phyloP scores from a whole-genome alignment of 257 asterid genomes.

The Nicotiana knightiana region DNA sequence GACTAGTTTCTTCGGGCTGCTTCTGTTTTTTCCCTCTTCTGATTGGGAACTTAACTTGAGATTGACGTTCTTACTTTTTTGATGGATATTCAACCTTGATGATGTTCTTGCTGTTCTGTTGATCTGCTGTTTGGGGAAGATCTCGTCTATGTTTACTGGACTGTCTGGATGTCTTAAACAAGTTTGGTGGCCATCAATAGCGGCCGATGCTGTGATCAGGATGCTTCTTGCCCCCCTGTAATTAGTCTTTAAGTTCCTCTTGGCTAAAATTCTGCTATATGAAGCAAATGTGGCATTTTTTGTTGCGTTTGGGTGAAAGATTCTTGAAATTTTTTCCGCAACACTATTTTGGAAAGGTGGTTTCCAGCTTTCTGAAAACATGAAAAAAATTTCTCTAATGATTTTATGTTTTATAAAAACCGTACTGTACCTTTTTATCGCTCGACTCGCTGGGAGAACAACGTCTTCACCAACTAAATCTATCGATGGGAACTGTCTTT shows the following conservation, averaged over 20 bases:
- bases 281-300: background rate
- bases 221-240: background rate
- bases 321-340: too few species aligned
- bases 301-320: too few species aligned
- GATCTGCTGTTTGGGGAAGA: conserved; percentile 23
- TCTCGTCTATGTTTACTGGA: conserved; percentile 43
- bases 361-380: background rate
- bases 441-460: background rate
- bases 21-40: conserved; percentile 36
- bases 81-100: conserved; percentile 13
- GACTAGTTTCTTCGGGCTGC: conserved; percentile 58
- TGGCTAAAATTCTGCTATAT: background rate
- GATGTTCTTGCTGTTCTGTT: background rate
- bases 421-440: too few species aligned
- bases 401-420: too few species aligned
- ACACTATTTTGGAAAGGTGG: too few species aligned
- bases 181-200: conserved; percentile 43
- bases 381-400: background rate
- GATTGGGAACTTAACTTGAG: conserved; percentile 49
- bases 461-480: background rate
- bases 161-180: conserved; percentile 39
- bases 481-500: too few species aligned
- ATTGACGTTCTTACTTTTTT: conserved; percentile 30
- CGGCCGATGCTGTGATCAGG: conserved; percentile 29
- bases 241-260: background rate